Conservation (phyloP, 495 filamentous ascomycete genomes). For the Penicillium paradoxum region DNA sequence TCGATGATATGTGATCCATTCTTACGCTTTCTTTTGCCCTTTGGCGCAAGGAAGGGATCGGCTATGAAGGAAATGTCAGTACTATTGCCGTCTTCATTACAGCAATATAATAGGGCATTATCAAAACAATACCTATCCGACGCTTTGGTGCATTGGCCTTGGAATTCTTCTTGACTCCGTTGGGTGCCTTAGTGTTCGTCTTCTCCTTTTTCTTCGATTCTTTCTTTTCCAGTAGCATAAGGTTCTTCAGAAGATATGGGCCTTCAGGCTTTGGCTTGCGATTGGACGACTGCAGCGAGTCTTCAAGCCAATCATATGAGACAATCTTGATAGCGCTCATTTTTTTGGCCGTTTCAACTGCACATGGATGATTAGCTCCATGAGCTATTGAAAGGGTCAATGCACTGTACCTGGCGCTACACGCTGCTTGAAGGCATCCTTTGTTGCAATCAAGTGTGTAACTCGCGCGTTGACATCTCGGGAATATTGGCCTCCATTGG, state of each 20-base stretch:
- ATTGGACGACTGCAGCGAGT: slow-evolving; percentile 36
- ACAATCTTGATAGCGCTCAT: slow-evolving; percentile 48
- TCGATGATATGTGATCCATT: background rate
- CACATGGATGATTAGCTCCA: background rate
- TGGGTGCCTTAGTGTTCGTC: slow-evolving; percentile 13
- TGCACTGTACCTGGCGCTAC: slow-evolving; percentile 37
- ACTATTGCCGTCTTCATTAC: background rate
- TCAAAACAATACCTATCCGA: slow-evolving; percentile 8
- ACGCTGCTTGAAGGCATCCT: slow-evolving; percentile 46
- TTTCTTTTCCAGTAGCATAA: slow-evolving; percentile 25
- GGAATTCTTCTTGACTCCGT: background rate
- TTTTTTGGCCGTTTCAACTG: slow-evolving; percentile 41
- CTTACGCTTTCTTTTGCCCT: slow-evolving; percentile 1
- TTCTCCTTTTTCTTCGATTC: slow-evolving; percentile 16
- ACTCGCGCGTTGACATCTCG: slow-evolving; percentile 35
- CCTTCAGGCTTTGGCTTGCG: slow-evolving; percentile 33
- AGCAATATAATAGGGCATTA: background rate
- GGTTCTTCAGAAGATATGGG: slow-evolving; percentile 43
- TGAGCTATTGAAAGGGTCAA: background rate
- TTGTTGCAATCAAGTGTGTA: slow-evolving; percentile 57
- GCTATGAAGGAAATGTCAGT: background rate
- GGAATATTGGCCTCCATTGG: slow-evolving; percentile 47
- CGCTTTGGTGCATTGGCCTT: slow-evolving; percentile 21
- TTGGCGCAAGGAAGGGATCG: background rate
- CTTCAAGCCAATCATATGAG: slow-evolving; percentile 58